A percentile compares a stretch with the other conserved stretches of the same genome.
These are phyloP conservation scores for Dysphania ambrosioides DNA, from an alignment of 148 eudicot genomes.

Conservation along the genomic window DNA sequence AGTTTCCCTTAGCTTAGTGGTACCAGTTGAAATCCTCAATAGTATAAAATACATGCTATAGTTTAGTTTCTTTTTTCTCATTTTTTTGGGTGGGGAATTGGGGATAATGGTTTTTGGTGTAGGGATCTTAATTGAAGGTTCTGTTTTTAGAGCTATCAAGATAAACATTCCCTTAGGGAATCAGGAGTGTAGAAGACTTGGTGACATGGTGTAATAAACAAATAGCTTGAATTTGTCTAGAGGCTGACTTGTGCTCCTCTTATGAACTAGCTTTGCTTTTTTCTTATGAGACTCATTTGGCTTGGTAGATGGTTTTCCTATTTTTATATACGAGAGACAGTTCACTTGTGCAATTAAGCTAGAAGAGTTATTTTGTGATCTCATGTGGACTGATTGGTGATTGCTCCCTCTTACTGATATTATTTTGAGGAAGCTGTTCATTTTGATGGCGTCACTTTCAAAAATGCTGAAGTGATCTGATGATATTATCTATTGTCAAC, in stretches of 20 bases:
- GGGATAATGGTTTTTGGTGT: no score
- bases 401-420: background rate
- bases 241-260: background rate
- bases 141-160: no score
- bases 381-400: background rate
- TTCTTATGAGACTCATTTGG: background rate
- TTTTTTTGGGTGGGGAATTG: no score
- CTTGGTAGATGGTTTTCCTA: background rate
- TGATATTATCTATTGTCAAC: background rate
- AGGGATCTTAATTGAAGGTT: no score
- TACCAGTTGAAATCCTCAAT: no score
- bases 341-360: background rate
- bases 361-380: background rate
- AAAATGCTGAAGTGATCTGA: background rate
- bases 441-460: background rate
- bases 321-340: background rate
- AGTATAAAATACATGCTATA: no score
- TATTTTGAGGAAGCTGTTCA: background rate
- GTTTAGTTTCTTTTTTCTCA: no score
- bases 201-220: background rate
- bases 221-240: background rate
- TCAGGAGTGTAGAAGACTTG: no score
- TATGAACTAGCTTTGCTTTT: background rate
- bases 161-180: background rate
- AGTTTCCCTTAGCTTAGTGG: background rate